phyloP scores from a whole-genome alignment of 23 red algal genomes.

The Pyropia yezoensis region DNA sequence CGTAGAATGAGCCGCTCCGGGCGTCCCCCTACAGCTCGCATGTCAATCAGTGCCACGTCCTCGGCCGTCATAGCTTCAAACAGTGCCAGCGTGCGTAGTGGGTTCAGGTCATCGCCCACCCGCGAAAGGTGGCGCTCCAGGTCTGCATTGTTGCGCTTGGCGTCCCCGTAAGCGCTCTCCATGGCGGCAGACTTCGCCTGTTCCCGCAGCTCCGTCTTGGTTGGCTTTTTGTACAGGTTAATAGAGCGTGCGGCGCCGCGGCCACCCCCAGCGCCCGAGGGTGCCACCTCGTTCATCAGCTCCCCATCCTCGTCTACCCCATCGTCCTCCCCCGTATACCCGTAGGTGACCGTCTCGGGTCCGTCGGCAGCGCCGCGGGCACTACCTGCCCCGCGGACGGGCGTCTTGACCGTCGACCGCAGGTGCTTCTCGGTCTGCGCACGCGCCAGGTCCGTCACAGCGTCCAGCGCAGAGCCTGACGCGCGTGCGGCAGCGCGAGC shows the following conservation, averaged over 20 bases:
- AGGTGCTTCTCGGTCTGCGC: too few species aligned
- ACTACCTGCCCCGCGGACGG: too few species aligned
- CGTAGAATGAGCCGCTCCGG: conserved; percentile 78
- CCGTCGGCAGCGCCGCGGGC: too few species aligned
- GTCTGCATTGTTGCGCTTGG: conserved; percentile 34
- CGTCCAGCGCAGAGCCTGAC: too few species aligned
- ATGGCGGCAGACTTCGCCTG: background rate
- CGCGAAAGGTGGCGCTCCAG: conserved; percentile 55
- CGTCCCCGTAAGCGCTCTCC: conserved; percentile 34
- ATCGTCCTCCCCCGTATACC: conserved; percentile 7
- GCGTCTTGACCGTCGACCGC: too few species aligned
- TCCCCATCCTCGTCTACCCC: conserved; percentile 52
- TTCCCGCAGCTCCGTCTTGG: background rate
- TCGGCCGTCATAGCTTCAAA: conserved; percentile 60
- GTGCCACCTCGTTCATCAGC: conserved; percentile 8
- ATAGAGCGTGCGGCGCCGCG: too few species aligned
- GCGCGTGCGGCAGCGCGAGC: too few species aligned
- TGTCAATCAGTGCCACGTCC: conserved; percentile 74
- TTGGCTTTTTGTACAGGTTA: background rate
- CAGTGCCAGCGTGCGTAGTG: conserved; percentile 57
- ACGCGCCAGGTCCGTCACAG: too few species aligned
- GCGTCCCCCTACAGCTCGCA: conserved; percentile 61
- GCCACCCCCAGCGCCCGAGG: too few species aligned
- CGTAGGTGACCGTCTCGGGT: too few species aligned
- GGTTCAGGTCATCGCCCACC: conserved; percentile 75